Conservation (phyloP, 2,329 filamentous ascomycete genomes). For the Ophioceras dolichostomum region DNA sequence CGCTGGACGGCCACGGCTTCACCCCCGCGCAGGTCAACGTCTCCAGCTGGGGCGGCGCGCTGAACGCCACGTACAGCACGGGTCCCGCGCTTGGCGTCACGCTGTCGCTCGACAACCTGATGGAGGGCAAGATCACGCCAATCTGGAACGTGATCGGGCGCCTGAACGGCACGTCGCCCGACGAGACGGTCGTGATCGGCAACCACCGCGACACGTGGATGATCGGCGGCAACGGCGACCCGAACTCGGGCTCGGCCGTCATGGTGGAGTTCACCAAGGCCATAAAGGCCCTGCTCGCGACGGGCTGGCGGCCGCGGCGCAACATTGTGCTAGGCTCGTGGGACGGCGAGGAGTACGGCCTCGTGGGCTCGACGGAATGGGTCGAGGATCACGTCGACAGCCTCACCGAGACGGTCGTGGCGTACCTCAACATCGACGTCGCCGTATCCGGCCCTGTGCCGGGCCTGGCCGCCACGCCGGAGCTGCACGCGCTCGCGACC, state of each 20-base stretch:
- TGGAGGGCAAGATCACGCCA: constrained; percentile 57
- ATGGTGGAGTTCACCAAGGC: constrained; percentile 64
- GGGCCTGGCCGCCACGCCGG: not conserved
- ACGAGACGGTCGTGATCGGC: constrained; percentile 67
- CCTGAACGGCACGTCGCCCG: constrained; percentile 63
- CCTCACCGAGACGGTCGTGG: constrained; percentile 57
- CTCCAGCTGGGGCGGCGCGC: constrained; percentile 41
- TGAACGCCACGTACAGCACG: constrained; percentile 28
- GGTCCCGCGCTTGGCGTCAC: constrained; percentile 40
- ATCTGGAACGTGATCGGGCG: constrained; percentile 71
- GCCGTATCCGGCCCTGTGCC: constrained; percentile 26
- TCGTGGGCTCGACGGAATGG: constrained; percentile 76
- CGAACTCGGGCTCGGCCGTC: constrained; percentile 68
- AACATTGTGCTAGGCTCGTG: constrained; percentile 25
- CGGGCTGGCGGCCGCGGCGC: constrained; percentile 70
- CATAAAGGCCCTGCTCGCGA: constrained; percentile 55
- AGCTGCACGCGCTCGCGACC: constrained; percentile 45
- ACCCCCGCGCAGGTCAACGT: constrained; percentile 47
- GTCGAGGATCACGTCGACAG: constrained; percentile 73
- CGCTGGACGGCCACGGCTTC: constrained; percentile 64
- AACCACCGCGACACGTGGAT: constrained; percentile 82
- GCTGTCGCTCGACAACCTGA: constrained; percentile 54
- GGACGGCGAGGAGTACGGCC: constrained; percentile 65
- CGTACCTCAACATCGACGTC: constrained; percentile 62
- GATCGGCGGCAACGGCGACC: constrained; percentile 50